These are phyloP conservation scores for Nicotiana otophora DNA, from an alignment of 257 asterid species.

Conservation along the genomic window DNA sequence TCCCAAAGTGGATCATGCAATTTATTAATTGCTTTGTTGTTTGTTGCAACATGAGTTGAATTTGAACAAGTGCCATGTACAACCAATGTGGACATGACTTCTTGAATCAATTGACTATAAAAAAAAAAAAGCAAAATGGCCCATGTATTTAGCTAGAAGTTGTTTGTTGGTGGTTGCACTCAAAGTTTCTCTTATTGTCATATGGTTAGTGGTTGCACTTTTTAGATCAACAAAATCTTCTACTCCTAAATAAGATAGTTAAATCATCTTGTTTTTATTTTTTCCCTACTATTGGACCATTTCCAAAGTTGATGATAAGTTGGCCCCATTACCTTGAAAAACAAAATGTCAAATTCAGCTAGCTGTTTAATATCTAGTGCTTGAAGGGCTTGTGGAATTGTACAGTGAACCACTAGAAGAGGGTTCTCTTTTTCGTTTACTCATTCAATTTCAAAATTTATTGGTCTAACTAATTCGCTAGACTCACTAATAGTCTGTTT, in stretches of 20 bases:
- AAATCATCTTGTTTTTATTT: not conserved
- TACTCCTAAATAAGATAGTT: constrained; percentile 10
- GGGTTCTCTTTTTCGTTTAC: not conserved
- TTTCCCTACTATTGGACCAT: constrained; percentile 6
- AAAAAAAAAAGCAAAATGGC: not conserved
- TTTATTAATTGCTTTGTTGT: constrained; percentile 3
- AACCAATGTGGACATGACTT: not conserved
- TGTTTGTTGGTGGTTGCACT: constrained; percentile 39
- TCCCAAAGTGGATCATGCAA: not conserved
- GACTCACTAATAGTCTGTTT: no score
- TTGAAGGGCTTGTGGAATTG: not conserved
- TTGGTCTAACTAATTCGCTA: no score
- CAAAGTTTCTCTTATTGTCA: not conserved
- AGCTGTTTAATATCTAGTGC: not conserved
- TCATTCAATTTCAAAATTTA: no score
- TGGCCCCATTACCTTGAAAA: not conserved
- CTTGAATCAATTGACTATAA: not conserved
- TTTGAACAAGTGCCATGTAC: not conserved
- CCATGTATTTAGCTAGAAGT: constrained; percentile 11
- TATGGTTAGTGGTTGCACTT: constrained; percentile 22
- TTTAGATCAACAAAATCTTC: constrained; percentile 19
- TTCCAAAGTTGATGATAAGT: constrained; percentile 10
- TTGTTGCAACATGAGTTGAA: constrained; percentile 4
- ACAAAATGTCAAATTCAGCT: constrained; percentile 3
- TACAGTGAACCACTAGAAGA: not conserved